A percentile compares a stretch with the other conserved stretches of the same genome.
Conservation (phyloP, 2,329 filamentous ascomycete species). For the Lasiodiplodia sp. region DNA sequence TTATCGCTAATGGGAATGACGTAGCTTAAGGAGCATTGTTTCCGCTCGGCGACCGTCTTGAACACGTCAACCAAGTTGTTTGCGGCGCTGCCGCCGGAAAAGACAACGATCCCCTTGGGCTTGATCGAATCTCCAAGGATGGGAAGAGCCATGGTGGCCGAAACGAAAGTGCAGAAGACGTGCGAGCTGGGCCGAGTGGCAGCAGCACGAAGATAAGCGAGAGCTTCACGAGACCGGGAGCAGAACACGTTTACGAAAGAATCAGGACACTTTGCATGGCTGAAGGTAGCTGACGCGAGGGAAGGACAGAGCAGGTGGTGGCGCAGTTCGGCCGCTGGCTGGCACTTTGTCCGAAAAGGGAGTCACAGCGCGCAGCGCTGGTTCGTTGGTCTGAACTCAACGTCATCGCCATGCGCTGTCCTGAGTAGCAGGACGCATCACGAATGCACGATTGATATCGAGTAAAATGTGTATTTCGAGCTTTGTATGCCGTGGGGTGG, state of each 20-base stretch:
- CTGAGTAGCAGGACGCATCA: not conserved
- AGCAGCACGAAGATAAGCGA: slow-evolving; percentile 6
- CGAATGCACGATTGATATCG: not conserved
- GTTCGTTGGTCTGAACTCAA: slow-evolving; percentile 10
- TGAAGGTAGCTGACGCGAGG: not conserved
- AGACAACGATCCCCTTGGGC: slow-evolving; percentile 74
- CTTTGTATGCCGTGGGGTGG: slow-evolving; percentile 1
- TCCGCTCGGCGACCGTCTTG: slow-evolving; percentile 65
- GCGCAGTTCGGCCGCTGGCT: slow-evolving; percentile 8
- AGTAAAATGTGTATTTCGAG: not conserved
- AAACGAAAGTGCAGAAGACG: not conserved
- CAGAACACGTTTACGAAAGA: not conserved
- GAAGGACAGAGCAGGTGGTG: not conserved
- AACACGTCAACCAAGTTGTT: slow-evolving; percentile 95
- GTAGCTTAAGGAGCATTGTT: slow-evolving; percentile 75
- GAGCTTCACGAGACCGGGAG: not conserved
- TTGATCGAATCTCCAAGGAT: slow-evolving; percentile 32
- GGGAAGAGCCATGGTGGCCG: slow-evolving; percentile 31
- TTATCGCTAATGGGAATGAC: slow-evolving; percentile 97
- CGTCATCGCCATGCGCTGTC: slow-evolving; percentile 9
- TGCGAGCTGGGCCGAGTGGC: not conserved
- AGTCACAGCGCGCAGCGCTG: slow-evolving; percentile 1
- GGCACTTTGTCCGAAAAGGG: slow-evolving; percentile 2
- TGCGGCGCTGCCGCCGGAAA: slow-evolving; percentile 92
- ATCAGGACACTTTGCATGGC: slow-evolving; percentile 14